Percentiles rank a stretch among this genome's conserved stretches.
Evolutionary conservation across 2,329 filamentous ascomycete species (phyloP).

Genomic region (Aureobasidium sp.): DNA sequence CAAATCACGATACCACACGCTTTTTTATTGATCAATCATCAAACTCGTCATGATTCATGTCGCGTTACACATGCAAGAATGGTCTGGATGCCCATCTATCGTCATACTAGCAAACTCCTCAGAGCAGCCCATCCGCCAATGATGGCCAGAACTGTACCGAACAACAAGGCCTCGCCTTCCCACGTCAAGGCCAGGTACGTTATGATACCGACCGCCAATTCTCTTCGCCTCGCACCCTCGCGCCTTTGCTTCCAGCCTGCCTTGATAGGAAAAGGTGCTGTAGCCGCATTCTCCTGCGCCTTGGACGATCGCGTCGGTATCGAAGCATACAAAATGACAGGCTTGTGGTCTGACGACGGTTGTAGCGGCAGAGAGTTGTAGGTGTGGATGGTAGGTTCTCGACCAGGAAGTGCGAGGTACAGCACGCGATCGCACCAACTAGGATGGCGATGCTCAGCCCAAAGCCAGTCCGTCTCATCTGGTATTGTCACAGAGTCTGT

Average conservation of each 20-base stretch:
- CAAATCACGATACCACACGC: too few relatives aligned
- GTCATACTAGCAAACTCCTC: conserved; percentile 17
- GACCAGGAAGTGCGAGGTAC: conserved; percentile 52
- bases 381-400: conserved; percentile 47
- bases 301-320: conserved; percentile 49
- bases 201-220: conserved; percentile 52
- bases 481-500: conserved; percentile 21
- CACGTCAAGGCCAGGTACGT: conserved; percentile 48
- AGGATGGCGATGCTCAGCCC: conserved; percentile 78
- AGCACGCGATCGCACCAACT: conserved; percentile 91
- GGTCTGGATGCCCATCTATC: neutral
- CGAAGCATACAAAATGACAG: conserved; percentile 65
- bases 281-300: neutral
- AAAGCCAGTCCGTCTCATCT: conserved; percentile 51
- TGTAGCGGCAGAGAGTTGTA: conserved; percentile 75
- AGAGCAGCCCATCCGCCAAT: conserved; percentile 27
- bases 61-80: neutral
- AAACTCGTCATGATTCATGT: neutral
- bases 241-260: conserved; percentile 50
- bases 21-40: too few relatives aligned
- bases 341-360: conserved; percentile 78
- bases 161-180: conserved; percentile 37
- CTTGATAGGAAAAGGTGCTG: conserved; percentile 50
- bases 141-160: conserved; percentile 27
- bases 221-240: conserved; percentile 49